phyloP scores from a whole-genome alignment of 305 asterid species.

The Fraxinus dipetala region DNA sequence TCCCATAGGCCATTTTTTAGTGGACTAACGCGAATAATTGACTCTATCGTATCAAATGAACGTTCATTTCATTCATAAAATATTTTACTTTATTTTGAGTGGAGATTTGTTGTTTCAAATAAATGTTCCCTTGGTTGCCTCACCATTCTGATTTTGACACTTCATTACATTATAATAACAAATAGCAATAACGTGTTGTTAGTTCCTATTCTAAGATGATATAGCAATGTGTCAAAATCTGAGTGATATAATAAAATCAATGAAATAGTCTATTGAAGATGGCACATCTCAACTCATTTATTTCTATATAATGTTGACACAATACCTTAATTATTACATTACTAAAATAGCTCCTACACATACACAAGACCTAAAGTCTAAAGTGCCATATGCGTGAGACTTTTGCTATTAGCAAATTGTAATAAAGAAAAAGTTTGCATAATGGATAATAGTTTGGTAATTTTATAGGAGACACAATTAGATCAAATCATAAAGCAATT shows the following conservation, averaged over 20 bases:
- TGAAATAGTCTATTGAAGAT: too few relatives aligned
- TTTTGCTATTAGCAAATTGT: neutral
- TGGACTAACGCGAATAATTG: neutral
- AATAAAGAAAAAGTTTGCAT: neutral
- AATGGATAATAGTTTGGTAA: neutral
- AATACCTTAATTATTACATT: too few relatives aligned
- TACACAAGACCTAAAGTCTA: neutral
- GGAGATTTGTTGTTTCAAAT: neutral
- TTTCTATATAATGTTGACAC: too few relatives aligned
- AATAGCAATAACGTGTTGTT: too few relatives aligned
- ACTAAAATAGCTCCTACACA: neutral
- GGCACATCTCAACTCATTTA: neutral
- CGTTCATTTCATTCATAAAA: too few relatives aligned
- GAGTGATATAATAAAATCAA: neutral
- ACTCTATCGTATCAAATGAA: too few relatives aligned
- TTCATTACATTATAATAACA: too few relatives aligned
- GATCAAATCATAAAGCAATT: slow-evolving; percentile 21
- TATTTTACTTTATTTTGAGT: neutral
- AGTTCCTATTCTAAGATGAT: too few relatives aligned
- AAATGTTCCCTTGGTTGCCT: too few relatives aligned
- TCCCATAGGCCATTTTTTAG: neutral
- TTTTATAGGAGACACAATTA: neutral
- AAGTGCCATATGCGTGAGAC: neutral
- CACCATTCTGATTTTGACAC: too few relatives aligned
- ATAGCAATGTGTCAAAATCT: too few relatives aligned